Evolutionary conservation across 805 yeast species (phyloP).

Genomic region (Metschnikowia similis): DNA sequence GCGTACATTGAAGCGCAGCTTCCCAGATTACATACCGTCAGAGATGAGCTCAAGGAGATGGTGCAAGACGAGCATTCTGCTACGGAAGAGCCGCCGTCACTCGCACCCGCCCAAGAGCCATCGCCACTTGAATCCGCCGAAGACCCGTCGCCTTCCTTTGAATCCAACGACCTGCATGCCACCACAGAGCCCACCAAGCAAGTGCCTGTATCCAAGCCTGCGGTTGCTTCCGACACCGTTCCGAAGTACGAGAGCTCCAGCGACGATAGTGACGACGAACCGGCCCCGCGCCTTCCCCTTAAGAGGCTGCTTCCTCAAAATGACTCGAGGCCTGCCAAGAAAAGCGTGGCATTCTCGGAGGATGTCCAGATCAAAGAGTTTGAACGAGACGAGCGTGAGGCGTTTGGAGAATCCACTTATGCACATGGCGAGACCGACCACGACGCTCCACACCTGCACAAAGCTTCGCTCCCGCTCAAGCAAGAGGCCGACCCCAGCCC

Average conservation of each 20-base stretch:
- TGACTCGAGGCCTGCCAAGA: constrained; percentile 17
- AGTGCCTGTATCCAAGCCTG: not conserved
- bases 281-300: not conserved
- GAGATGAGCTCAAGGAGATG: constrained; percentile 31
- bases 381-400: constrained; percentile 33
- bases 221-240: not conserved
- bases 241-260: constrained; percentile 17
- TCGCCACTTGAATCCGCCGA: constrained; percentile 8
- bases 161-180: not conserved
- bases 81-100: not conserved
- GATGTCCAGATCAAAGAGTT: constrained; percentile 40
- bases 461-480: constrained; percentile 30
- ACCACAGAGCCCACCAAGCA: not conserved
- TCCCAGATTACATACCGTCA: constrained; percentile 23
- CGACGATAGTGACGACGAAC: constrained; percentile 16
- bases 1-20: constrained; percentile 28
- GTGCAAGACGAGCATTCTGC: constrained; percentile 30
- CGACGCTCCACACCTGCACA: constrained; percentile 21
- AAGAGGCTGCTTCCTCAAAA: constrained; percentile 3
- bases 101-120: not conserved
- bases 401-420: constrained; percentile 11
- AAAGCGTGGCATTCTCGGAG: constrained; percentile 39
- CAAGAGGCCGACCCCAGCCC: constrained; percentile 15
- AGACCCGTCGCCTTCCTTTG: not conserved
- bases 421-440: constrained; percentile 11